Conservation (phyloP, 768 basidiomycete genomes). For the Holtermanniella nyarrowii region DNA sequence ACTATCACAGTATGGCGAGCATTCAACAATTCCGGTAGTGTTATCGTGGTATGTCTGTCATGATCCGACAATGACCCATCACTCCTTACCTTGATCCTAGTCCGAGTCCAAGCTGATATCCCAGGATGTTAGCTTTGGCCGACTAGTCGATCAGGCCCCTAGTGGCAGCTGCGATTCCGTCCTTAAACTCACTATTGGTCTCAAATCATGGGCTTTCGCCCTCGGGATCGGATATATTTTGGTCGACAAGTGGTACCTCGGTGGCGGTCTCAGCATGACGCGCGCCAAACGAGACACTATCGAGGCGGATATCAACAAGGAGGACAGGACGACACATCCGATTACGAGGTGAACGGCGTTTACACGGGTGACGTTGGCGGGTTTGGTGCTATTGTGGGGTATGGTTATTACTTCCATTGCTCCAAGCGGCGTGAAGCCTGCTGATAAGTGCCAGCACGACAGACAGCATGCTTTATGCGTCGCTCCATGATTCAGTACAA, state of each 20-base stretch:
- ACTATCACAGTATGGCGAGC: background rate
- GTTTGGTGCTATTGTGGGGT: background rate
- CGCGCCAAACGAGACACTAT: background rate
- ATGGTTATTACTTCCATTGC: background rate
- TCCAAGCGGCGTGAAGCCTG: too few relatives aligned
- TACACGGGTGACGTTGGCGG: background rate
- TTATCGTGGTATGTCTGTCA: too few relatives aligned
- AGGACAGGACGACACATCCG: background rate
- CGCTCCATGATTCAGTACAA: too few relatives aligned
- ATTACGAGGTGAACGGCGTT: background rate
- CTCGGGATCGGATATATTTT: constrained; percentile 1
- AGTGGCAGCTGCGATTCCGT: constrained; percentile 2
- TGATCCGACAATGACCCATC: too few relatives aligned
- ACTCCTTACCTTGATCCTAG: too few relatives aligned
- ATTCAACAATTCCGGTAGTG: constrained; percentile 2
- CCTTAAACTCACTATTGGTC: constrained; percentile 2
- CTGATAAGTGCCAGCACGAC: too few relatives aligned
- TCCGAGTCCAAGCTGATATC: too few relatives aligned
- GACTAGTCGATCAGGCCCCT: constrained; percentile 1
- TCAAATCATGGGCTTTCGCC: constrained; percentile 6
- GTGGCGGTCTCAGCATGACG: constrained; percentile 6
- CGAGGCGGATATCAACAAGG: background rate
- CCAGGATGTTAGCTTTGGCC: constrained; percentile 2
- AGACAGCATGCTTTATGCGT: too few relatives aligned
- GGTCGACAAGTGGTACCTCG: background rate